These are phyloP conservation scores for Wickerhamomyces chambardii DNA, from an alignment of 805 yeast species.

Conservation along the genomic window DNA sequence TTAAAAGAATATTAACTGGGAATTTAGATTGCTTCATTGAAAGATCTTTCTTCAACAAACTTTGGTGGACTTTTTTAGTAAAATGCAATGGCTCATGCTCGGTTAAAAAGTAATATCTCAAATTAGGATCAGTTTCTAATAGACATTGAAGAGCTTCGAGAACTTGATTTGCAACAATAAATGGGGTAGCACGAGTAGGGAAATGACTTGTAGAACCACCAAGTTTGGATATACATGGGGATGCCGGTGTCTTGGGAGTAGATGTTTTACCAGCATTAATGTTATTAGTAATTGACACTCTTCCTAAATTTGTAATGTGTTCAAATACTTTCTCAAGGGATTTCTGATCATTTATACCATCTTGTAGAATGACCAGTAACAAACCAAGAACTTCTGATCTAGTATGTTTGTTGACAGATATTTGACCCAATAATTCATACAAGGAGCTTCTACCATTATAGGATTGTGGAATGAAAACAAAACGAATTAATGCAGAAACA, in stretches of 20 bases:
- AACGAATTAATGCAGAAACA: slow-evolving; percentile 59
- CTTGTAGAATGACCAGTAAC: slow-evolving; percentile 61
- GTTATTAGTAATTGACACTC: slow-evolving; percentile 5
- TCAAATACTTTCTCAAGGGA: slow-evolving; percentile 54
- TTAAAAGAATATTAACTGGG: slow-evolving; percentile 66
- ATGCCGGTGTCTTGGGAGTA: slow-evolving; percentile 13
- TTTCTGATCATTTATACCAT: slow-evolving; percentile 56
- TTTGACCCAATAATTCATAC: slow-evolving; percentile 53
- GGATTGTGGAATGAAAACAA: slow-evolving; percentile 67
- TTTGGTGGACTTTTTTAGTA: slow-evolving; percentile 21
- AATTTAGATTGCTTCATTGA: slow-evolving; percentile 38
- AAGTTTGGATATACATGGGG: background rate
- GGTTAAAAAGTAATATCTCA: slow-evolving; percentile 66
- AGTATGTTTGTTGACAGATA: slow-evolving; percentile 73
- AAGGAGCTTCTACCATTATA: slow-evolving; percentile 52
- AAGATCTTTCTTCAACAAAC: slow-evolving; percentile 24
- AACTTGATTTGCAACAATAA: slow-evolving; percentile 66
- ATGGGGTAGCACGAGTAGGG: slow-evolving; percentile 59
- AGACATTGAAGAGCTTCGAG: slow-evolving; percentile 68
- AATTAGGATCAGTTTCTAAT: slow-evolving; percentile 55
- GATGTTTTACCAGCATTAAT: slow-evolving; percentile 1
- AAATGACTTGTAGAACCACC: slow-evolving; percentile 7
- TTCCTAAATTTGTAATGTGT: slow-evolving; percentile 45
- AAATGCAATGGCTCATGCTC: slow-evolving; percentile 54
- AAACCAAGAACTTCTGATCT: slow-evolving; percentile 66